Conservation (phyloP, 2,329 filamentous ascomycete species). For the Eurotiales sp. region DNA sequence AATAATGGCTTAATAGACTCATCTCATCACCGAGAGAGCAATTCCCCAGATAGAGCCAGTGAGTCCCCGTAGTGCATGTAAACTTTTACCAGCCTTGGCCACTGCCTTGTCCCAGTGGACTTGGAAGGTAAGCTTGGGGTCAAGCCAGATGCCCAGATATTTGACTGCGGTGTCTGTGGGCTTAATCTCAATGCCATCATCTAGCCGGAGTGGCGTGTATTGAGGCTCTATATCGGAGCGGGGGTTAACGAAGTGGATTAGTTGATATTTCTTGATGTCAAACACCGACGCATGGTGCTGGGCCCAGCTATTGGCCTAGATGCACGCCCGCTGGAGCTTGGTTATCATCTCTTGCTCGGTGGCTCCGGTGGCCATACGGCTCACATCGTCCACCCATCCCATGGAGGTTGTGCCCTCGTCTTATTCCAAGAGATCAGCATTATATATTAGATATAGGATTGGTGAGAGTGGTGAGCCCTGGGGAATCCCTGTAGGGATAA, state of each 20-base stretch:
- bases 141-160: background rate
- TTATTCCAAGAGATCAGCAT: background rate
- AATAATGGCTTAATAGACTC: background rate
- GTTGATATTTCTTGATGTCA: constrained; percentile 3
- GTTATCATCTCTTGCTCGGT: constrained; percentile 1
- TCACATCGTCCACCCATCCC: constrained; percentile 16
- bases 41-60: background rate
- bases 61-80: background rate
- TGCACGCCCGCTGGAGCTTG: background rate
- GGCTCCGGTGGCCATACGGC: background rate
- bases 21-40: background rate
- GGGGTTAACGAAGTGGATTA: constrained; percentile 11
- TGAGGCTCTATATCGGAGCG: background rate
- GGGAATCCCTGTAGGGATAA: background rate
- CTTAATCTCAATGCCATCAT: background rate
- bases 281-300: constrained; percentile 8
- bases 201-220: background rate
- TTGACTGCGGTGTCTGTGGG: background rate
- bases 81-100: background rate
- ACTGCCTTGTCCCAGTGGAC: background rate
- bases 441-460: constrained; percentile 1
- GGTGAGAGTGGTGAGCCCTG: background rate
- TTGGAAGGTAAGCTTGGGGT: background rate
- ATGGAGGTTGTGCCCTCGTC: background rate
- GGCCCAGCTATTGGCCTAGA: constrained; percentile 1